Conservation (phyloP, 2,329 filamentous ascomycete genomes). For the Aspergillus sp. region DNA sequence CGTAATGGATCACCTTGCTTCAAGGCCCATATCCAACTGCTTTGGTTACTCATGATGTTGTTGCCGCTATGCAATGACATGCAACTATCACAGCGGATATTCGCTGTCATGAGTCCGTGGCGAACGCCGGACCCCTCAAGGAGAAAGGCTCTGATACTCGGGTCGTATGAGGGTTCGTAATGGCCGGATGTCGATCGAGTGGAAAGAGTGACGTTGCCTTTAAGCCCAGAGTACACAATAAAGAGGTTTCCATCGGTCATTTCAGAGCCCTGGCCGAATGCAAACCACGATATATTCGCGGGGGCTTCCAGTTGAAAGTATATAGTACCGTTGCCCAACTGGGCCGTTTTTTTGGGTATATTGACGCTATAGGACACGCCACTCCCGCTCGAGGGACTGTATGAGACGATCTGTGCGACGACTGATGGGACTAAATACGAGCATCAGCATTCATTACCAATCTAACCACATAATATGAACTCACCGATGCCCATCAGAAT, state of each 20-base stretch:
- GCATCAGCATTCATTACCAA: neutral
- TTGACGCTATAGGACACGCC: conserved; percentile 46
- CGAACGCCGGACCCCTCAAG: conserved; percentile 51
- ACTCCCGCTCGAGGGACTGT: conserved; percentile 12
- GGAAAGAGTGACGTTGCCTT: conserved; percentile 55
- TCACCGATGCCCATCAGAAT: neutral
- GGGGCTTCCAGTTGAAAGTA: conserved; percentile 56
- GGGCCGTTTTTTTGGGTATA: conserved; percentile 49
- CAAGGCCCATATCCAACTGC: conserved; percentile 50
- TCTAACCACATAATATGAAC: neutral
- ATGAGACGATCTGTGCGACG: conserved; percentile 14
- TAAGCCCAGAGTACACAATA: conserved; percentile 51
- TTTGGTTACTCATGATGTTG: conserved; percentile 41
- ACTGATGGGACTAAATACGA: conserved; percentile 8
- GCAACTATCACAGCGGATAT: conserved; percentile 54
- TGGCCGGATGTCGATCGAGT: conserved; percentile 46
- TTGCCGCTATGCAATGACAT: conserved; percentile 48
- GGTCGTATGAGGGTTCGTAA: conserved; percentile 38
- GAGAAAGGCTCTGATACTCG: conserved; percentile 41
- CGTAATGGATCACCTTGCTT: conserved; percentile 44
- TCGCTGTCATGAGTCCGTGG: conserved; percentile 51
- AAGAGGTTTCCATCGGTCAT: conserved; percentile 58
- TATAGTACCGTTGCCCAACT: conserved; percentile 50
- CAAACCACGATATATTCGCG: conserved; percentile 50
- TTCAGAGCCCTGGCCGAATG: conserved; percentile 49